These are phyloP conservation scores for Pichia sp. DNA, from an alignment of 1,139 yeast species.

Conservation along the genomic window DNA sequence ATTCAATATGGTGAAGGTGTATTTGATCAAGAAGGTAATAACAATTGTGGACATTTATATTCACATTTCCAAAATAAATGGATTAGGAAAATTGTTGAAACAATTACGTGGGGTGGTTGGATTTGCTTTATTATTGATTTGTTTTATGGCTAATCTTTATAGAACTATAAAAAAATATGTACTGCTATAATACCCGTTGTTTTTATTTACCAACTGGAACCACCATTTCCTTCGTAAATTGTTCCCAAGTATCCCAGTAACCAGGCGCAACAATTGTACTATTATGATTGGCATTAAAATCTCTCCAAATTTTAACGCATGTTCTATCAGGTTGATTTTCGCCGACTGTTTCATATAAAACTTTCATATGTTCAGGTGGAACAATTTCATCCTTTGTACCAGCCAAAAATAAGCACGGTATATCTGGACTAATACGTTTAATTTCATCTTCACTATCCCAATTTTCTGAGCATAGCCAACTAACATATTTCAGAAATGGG, in stretches of 20 bases:
- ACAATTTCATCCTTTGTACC: slow-evolving; percentile 85
- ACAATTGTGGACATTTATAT: slow-evolving; percentile 53
- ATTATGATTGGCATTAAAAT: slow-evolving; percentile 66
- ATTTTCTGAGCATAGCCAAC: slow-evolving; percentile 63
- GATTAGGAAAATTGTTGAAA: slow-evolving; percentile 37
- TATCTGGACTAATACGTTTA: slow-evolving; percentile 40
- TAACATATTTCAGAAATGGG: slow-evolving; percentile 56
- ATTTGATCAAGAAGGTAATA: slow-evolving; percentile 73
- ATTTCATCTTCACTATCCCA: slow-evolving; percentile 79
- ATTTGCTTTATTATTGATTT: slow-evolving; percentile 56
- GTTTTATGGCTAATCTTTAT: slow-evolving; percentile 40
- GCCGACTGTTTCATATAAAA: slow-evolving; percentile 46
- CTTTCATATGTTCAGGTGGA: slow-evolving; percentile 78
- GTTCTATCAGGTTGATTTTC: slow-evolving; percentile 23
- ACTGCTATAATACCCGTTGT: background rate
- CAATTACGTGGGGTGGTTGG: slow-evolving; percentile 66
- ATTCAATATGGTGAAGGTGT: slow-evolving; percentile 76
- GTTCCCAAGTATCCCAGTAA: slow-evolving; percentile 65
- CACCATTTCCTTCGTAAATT: slow-evolving; percentile 39
- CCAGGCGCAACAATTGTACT: slow-evolving; percentile 68
- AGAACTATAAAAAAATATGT: background rate
- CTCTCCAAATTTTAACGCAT: slow-evolving; percentile 39
- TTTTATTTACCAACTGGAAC: slow-evolving; percentile 23
- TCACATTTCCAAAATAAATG: slow-evolving; percentile 44
- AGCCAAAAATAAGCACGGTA: slow-evolving; percentile 67